Base-by-base conservation (phyloP, 306 rosid species). In the Glycine tomentella region DNA sequence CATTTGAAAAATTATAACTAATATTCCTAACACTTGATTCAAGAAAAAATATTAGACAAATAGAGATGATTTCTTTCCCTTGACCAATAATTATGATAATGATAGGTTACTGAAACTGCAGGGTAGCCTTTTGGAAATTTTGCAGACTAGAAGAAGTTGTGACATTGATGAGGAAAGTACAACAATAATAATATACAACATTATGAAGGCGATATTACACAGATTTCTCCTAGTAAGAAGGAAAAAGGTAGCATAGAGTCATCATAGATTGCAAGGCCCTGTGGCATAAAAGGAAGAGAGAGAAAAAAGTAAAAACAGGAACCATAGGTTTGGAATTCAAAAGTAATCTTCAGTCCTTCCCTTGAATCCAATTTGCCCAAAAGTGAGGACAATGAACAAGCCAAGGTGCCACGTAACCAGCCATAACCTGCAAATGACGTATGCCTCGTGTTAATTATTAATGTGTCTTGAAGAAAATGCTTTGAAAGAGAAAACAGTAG, bases 331-430 rank as follows among this genome's bases (percentile, higher is more conserved):
- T 40, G 56, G 61, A 75, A 56, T 84, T 80, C 74, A 84, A 83
- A 91, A 95, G 91, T 93, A 93, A 64, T 87, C 90, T 7, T 95
- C 97, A 13, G 97, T 88, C 94, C 98, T 93, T 65, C 98, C 92
- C 86, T 95, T 95, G 94, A 93, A 93, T 4, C 98, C 99, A 80
- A 95, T 95, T 82, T 95, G 99, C 80, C 98, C 98, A 51, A 95
- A 93, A 50, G 99, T 93, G 38, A 95, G 97, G 77, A 59, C 9
- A 46, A 91, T 8, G 84, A 95, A 95, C 70, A 95, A 83, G 3
- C 98, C 99, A 34, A 95, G 13, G 78, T 95, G 99, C 98, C 99
- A 95, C 34, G 91, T 86, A 10, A 93, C 1, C 90, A 95, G 61
- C 98, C 99, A 95, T 77, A 93, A 70, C 97, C 98, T 93, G 89